These are phyloP conservation scores for Ganoderma sinense DNA, from an alignment of 1,284 basidiomycete species.

Conservation along the genomic window DNA sequence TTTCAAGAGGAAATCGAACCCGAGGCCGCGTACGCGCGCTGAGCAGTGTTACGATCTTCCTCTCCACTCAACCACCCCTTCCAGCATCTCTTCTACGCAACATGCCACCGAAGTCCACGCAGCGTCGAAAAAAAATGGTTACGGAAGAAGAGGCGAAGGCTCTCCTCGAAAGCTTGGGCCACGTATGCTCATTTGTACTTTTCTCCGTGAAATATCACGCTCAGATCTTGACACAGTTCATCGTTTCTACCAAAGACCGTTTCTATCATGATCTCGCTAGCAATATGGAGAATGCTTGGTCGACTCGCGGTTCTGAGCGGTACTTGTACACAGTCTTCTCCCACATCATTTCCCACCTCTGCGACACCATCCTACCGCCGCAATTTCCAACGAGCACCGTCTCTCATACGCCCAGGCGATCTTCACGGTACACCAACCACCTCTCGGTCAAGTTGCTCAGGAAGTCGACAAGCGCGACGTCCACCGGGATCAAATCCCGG, in stretches of 20 bases:
- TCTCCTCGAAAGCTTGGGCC: not conserved
- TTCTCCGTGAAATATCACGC: not conserved
- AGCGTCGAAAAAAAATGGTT: not conserved
- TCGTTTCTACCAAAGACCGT: not conserved
- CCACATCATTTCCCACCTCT: not conserved
- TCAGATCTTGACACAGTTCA: not conserved
- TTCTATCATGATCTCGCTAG: not conserved
- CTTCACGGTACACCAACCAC: not conserved
- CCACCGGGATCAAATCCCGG: not conserved
- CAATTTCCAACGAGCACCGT: not conserved
- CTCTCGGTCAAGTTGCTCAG: not conserved
- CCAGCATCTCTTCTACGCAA: too few relatives aligned
- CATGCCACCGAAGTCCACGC: too few relatives aligned
- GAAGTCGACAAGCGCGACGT: not conserved
- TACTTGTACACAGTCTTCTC: not conserved
- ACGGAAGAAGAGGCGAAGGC: not conserved
- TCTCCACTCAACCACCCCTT: too few relatives aligned
- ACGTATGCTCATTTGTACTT: not conserved
- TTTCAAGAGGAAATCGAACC: too few relatives aligned
- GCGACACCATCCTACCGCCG: conserved; percentile 1
- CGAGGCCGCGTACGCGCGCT: too few relatives aligned
- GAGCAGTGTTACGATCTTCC: too few relatives aligned
- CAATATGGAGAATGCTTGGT: not conserved
- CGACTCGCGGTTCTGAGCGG: not conserved
- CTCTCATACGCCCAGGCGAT: not conserved